These are phyloP conservation scores for Aspergillus sp. DNA, from an alignment of 2,329 filamentous ascomycete species.

Conservation along the genomic window DNA sequence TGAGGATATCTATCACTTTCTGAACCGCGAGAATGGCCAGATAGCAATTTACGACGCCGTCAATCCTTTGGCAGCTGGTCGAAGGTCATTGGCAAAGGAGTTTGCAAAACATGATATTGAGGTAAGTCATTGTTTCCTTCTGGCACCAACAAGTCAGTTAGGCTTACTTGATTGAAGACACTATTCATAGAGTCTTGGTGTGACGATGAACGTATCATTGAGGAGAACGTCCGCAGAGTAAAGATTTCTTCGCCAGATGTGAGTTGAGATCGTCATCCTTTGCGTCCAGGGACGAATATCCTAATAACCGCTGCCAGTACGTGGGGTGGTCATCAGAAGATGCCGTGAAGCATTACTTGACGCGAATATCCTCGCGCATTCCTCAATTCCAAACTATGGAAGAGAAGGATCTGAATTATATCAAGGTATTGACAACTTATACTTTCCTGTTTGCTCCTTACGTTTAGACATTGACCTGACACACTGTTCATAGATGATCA, in stretches of 20 bases:
- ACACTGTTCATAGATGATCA: constrained; percentile 64
- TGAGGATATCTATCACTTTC: constrained; percentile 91
- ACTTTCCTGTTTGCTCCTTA: not conserved
- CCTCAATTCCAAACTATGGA: constrained; percentile 96
- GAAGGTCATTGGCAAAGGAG: constrained; percentile 81
- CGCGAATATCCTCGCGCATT: constrained; percentile 83
- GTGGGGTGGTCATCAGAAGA: constrained; percentile 85
- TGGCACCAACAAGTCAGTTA: not conserved
- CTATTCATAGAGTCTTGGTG: constrained; percentile 96
- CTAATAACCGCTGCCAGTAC: constrained; percentile 50
- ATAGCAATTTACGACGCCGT: constrained; percentile 98
- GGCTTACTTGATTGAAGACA: constrained; percentile 50
- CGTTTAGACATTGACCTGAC: constrained; percentile 8
- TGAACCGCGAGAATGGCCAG: constrained; percentile 95
- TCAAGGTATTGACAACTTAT: constrained; percentile 50
- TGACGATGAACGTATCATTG: constrained; percentile 84
- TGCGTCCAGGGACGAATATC: constrained; percentile 5
- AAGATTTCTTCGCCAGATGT: constrained; percentile 97
- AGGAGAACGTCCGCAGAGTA: constrained; percentile 92
- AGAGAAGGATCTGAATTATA: constrained; percentile 87
- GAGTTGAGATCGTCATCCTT: constrained; percentile 27
- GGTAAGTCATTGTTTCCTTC: constrained; percentile 38
- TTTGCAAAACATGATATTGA: constrained; percentile 97
- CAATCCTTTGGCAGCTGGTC: constrained; percentile 76
- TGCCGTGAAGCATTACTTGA: constrained; percentile 83